Base-by-base conservation (phyloP, 768 basidiomycete species). In the Phanerodontia chrysosporium region DNA sequence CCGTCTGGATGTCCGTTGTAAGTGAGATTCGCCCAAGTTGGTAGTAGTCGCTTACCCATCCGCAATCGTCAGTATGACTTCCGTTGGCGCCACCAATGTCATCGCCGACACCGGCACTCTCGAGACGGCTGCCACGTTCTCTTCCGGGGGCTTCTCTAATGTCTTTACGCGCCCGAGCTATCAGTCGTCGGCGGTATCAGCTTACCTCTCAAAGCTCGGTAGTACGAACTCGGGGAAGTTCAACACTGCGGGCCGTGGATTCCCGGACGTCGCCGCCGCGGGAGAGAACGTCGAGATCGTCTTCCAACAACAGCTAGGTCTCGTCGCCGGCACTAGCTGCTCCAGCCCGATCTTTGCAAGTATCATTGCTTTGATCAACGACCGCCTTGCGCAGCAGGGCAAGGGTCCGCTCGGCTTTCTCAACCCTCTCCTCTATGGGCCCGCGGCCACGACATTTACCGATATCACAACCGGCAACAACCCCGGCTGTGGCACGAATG, bases 191-290 rank as follows among this genome's bases (percentile, higher is more conserved):
- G 76, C 71, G 1, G 77, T 81, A 7, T 59, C 53, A 0, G 52
- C 58, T 1, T 81, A 75, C 70, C 68, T 81, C 22, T 59, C 64
- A 22, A 59, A 61, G 25, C 64, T 76, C 55, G 71, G 69, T 45
- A 60, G 44, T 58, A 67, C 67, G 6, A 66, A 69, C 61, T 46
- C 51, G 1, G 74, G 76, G 22, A 60, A 63, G 42, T 76, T 72
- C 63, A 69, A 65, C 61, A 49, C 48, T 42, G 69, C 52, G 66
- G 78, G 77, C 29, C 79, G 80, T 48, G 78, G 64, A 1, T 82
- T 74, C 70, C 81, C 82, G 24, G 80, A 82, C 68, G 68, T 81
- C 52, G 67, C 77, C n/a, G 78, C 81, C 10, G 67, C 70, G 58
- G 75, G 73, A 13, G 58, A 71, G 45, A 68, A 72, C 60, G 70